Evolutionary conservation across 495 filamentous ascomycete species (phyloP), one percentile per base, ranked within the genome.

Genomic region (Bacidia gigantensis): DNA sequence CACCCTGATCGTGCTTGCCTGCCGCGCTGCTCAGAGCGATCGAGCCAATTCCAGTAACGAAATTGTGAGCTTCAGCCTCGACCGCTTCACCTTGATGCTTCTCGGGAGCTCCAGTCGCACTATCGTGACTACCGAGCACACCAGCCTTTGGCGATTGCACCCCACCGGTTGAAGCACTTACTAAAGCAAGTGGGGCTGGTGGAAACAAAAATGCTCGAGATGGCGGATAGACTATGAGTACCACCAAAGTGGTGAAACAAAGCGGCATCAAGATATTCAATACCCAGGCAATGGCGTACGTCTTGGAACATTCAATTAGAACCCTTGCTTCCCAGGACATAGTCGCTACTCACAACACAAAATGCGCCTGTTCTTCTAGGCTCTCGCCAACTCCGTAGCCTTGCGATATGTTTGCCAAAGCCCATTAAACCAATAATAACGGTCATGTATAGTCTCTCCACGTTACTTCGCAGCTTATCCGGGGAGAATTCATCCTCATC

Each of bases 401-500:
- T 70, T 1, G 74, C 81, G 56, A 89, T 75, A 59, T 95, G 88
- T 51, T 88, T 86, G 10, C 72, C 76, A 42, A 80, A 73, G 0
- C 71, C 75, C 12, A 84, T 71, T 44, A 87, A 18, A 1, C 82
- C 79, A 26, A 92, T 77, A 2, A 84, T 70, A 1, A 93, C 78
- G 0, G 85, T 87, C 71, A 82, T 89, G 64, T 95, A 95, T 24
- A 93, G 73, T 9, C 88, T 70, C 64, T 95, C 88, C n/a, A 93
- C 56, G 38, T 80, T 87, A 18, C 78, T 78, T 17, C 88, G 74
- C 56, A 95, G 65, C 61, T 93, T 93, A 64, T 93, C 88, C 0
- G 88, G 88, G 0, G 83, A 85, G 64, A 89, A 92, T 55, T 87
- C 80, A 38, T 93, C 87, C 53, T 89, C 80, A 32, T 88, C 83